Evolutionary conservation across 768 basidiomycete genomes (phyloP).

Genomic region (Hygrophoropsis aurantiaca): DNA sequence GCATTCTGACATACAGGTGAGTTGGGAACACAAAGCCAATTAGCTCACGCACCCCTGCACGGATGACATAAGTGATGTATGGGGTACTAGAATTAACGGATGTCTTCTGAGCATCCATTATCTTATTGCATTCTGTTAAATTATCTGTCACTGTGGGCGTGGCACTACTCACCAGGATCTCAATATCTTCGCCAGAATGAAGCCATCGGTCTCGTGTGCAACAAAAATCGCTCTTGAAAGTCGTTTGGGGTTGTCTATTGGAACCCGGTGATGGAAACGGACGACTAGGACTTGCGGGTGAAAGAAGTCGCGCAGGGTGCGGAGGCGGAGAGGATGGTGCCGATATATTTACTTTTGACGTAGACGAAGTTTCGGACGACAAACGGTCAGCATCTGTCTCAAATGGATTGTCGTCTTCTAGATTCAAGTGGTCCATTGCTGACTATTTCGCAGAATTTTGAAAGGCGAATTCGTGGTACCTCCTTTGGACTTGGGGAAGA

Average conservation of each 20-base stretch:
- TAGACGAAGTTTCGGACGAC: constrained; percentile 36
- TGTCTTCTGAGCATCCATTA: constrained; percentile 95
- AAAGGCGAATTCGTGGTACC: no score
- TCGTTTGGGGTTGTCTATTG: constrained; percentile 49
- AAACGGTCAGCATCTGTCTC: constrained; percentile 41
- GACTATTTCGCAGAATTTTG: neutral
- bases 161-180: constrained; percentile 62
- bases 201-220: constrained; percentile 73
- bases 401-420: constrained; percentile 71
- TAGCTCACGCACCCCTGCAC: constrained; percentile 65
- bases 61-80: constrained; percentile 94
- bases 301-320: constrained; percentile 43
- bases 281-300: constrained; percentile 44
- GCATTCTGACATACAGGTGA: constrained; percentile 52
- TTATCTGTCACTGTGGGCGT: neutral
- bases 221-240: constrained; percentile 77
- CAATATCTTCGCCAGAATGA: constrained; percentile 80
- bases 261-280: constrained; percentile 57
- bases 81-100: constrained; percentile 81
- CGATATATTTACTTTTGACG: constrained; percentile 36
- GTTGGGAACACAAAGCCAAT: constrained; percentile 3
- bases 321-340: constrained; percentile 60
- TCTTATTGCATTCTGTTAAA: constrained; percentile 45
- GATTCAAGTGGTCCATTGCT: constrained; percentile 19
- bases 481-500: no score